A percentile compares a stretch with the other conserved stretches of the same genome.
These are phyloP conservation scores for Penicillium freii DNA, from an alignment of 2,329 filamentous ascomycete genomes.

Conservation along the genomic window DNA sequence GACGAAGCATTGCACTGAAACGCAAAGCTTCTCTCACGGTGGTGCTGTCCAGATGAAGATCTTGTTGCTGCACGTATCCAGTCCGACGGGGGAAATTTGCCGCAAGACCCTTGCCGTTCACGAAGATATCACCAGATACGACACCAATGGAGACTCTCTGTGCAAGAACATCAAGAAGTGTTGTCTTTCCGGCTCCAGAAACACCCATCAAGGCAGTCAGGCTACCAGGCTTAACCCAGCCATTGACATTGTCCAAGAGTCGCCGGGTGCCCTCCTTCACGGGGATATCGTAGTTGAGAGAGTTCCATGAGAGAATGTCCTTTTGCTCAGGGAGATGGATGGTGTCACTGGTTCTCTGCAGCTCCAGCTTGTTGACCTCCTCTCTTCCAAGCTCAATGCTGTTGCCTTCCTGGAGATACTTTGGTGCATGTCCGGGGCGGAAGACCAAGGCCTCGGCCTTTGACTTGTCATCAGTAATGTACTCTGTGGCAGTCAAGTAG, in stretches of 20 bases:
- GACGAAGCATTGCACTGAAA: slow-evolving; percentile 81
- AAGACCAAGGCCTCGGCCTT: slow-evolving; percentile 75
- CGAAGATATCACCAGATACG: slow-evolving; percentile 63
- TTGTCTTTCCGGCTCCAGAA: slow-evolving; percentile 60
- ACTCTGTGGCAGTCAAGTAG: slow-evolving; percentile 51
- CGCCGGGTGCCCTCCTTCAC: slow-evolving; percentile 25
- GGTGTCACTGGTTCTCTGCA: slow-evolving; percentile 12
- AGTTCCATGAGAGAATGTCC: slow-evolving; percentile 44
- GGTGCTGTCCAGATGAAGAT: slow-evolving; percentile 74
- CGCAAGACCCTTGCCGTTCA: slow-evolving; percentile 58
- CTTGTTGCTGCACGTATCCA: slow-evolving; percentile 66
- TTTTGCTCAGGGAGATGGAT: slow-evolving; percentile 17
- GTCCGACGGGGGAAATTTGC: slow-evolving; percentile 62
- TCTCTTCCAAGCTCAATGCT: slow-evolving; percentile 8
- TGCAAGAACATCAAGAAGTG: slow-evolving; percentile 56
- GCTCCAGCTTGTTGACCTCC: slow-evolving; percentile 9
- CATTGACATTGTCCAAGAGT: slow-evolving; percentile 48
- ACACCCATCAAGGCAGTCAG: slow-evolving; percentile 60
- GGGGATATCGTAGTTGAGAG: slow-evolving; percentile 70
- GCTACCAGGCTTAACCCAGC: slow-evolving; percentile 54
- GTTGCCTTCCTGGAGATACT: slow-evolving; percentile 14
- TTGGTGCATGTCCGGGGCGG: slow-evolving; percentile 52
- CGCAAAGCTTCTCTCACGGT: slow-evolving; percentile 82
- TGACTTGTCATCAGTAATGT: slow-evolving; percentile 61
- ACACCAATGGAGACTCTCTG: slow-evolving; percentile 59